Evolutionary conservation across 768 basidiomycete species (phyloP).

Genomic region (Mrakia hoshinonis): DNA sequence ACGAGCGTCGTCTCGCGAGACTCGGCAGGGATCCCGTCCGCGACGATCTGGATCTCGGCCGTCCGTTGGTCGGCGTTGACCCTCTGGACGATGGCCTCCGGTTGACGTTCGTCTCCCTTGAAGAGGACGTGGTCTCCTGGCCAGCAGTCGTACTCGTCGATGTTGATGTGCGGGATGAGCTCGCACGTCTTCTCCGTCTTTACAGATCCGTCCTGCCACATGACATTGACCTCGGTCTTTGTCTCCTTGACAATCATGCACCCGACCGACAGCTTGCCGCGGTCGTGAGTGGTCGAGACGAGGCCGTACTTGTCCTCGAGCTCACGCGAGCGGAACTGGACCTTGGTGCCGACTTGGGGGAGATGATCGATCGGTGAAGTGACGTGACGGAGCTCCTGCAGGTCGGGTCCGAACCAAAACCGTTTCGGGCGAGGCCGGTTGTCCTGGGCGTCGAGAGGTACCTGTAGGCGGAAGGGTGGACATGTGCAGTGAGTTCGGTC

Average conservation of each 20-base stretch:
- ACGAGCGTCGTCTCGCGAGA: slow-evolving; percentile 44
- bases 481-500: background rate
- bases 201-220: slow-evolving; percentile 74
- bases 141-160: slow-evolving; percentile 69
- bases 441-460: slow-evolving; percentile 53
- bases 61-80: slow-evolving; percentile 54
- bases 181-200: slow-evolving; percentile 56
- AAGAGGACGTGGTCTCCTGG: slow-evolving; percentile 85
- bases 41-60: slow-evolving; percentile 49
- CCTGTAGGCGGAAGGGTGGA: too few species aligned
- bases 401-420: slow-evolving; percentile 63
- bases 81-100: slow-evolving; percentile 62
- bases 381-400: slow-evolving; percentile 57
- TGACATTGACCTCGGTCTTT: slow-evolving; percentile 56
- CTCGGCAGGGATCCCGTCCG: background rate
- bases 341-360: slow-evolving; percentile 63
- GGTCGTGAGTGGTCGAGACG: slow-evolving; percentile 57
- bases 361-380: slow-evolving; percentile 54
- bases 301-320: slow-evolving; percentile 38
- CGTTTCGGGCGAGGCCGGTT: slow-evolving; percentile 57
- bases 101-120: slow-evolving; percentile 59
- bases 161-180: slow-evolving; percentile 71
- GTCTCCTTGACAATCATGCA: slow-evolving; percentile 61
- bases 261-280: slow-evolving; percentile 46
- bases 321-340: slow-evolving; percentile 12